phyloP scores from a whole-genome alignment of 2,329 filamentous ascomycete species.

The Diaporthe sp. region DNA sequence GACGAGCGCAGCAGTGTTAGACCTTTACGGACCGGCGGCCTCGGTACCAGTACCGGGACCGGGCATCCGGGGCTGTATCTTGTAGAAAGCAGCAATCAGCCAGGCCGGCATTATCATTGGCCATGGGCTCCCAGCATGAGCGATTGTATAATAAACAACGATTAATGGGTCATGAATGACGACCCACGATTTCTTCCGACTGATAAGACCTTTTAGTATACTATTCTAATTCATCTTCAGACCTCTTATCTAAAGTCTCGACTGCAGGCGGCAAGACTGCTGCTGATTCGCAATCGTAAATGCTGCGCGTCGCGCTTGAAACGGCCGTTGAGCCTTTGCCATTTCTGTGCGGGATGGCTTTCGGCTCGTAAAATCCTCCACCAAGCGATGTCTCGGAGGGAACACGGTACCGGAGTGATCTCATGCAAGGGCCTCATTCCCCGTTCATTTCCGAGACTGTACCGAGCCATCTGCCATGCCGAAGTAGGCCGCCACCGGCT shows the following conservation, averaged over 20 bases:
- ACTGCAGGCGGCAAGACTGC: background rate
- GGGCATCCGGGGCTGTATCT: slow-evolving; percentile 17
- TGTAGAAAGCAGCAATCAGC: slow-evolving; percentile 42
- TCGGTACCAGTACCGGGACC: slow-evolving; percentile 2
- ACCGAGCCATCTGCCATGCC: slow-evolving; percentile 85
- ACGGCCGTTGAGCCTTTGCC: background rate
- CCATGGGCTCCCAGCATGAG: slow-evolving; percentile 41
- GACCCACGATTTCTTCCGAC: slow-evolving; percentile 35
- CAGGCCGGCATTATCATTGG: slow-evolving; percentile 36
- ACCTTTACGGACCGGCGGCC: slow-evolving; percentile 8
- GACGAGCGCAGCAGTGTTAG: slow-evolving; percentile 39
- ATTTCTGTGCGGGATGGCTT: background rate
- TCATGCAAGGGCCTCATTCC: background rate
- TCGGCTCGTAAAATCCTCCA: background rate
- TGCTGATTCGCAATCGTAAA: background rate
- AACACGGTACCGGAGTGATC: background rate
- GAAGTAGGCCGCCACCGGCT: slow-evolving; percentile 95
- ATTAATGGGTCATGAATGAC: slow-evolving; percentile 42
- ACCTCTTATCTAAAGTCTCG: slow-evolving; percentile 21
- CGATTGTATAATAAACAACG: slow-evolving; percentile 43
- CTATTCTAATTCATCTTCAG: slow-evolving; percentile 39
- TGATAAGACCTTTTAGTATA: slow-evolving; percentile 41
- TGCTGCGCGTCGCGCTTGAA: background rate
- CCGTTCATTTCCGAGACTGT: slow-evolving; percentile 56
- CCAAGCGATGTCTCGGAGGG: background rate